A percentile compares a stretch with the other conserved stretches of the same genome.
Evolutionary conservation across 2,329 filamentous ascomycete genomes (phyloP).

Genomic region (Aspergillus udagawae): DNA sequence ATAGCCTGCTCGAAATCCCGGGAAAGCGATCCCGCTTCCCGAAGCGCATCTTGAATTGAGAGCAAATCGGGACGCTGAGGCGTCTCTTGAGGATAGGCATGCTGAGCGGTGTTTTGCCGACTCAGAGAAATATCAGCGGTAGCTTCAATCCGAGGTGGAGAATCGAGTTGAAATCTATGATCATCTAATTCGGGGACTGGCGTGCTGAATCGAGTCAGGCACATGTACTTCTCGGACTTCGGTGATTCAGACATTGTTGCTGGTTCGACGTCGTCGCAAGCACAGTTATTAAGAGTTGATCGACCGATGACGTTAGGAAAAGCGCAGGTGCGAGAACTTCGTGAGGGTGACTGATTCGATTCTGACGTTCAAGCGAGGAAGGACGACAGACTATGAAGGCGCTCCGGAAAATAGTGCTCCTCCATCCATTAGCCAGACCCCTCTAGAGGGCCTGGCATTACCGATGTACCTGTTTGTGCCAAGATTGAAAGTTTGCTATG

Average conservation of each 20-base stretch:
- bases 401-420: conserved; percentile 26
- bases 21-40: conserved; percentile 47
- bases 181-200: conserved; percentile 72
- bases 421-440: conserved; percentile 43
- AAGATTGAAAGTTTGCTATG: conserved; percentile 25
- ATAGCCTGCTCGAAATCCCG: conserved; percentile 87
- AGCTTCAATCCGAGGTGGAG: conserved; percentile 28
- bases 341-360: background rate
- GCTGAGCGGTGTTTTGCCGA: conserved; percentile 39
- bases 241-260: conserved; percentile 49
- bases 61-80: conserved; percentile 47
- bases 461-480: conserved; percentile 33
- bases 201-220: conserved; percentile 59
- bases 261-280: background rate
- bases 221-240: conserved; percentile 61
- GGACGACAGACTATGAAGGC: conserved; percentile 21
- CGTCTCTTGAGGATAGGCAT: conserved; percentile 47
- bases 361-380: conserved; percentile 5
- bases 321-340: background rate
- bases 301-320: background rate
- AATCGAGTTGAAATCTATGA: conserved; percentile 59
- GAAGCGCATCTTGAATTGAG: conserved; percentile 45
- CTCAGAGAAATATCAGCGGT: conserved; percentile 34
- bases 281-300: background rate
- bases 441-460: conserved; percentile 39